Base-by-base conservation (phyloP, 192 early-diverging fungal species). In the Borealophlyctis nickersoniae region DNA sequence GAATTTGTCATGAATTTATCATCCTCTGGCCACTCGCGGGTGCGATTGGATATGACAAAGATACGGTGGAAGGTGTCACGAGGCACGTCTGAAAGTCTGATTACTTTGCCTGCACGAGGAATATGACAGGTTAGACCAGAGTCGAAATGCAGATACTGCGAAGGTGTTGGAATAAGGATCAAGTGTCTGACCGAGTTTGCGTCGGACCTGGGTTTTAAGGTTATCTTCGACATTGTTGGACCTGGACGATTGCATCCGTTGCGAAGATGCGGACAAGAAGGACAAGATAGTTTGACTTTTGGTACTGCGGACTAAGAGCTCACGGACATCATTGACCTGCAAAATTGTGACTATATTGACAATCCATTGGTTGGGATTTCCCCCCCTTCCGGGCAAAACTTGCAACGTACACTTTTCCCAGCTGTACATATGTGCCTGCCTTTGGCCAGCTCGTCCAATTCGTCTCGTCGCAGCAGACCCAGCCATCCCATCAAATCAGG, bases 1-100 rank as follows among this genome's bases (percentile, higher is more conserved):
- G 68, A 70, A 49, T 77, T 60, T n/a, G 49, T 30, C 49, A 78
- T 52, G 39, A 78, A 78, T 4, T 52, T 39, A 45, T 69, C 67
- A 23, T 73, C 63, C 1, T 4, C 67, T 11, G 77, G 70, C 71
- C 71, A 78, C 0, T 39, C 36, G 28, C 36, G 36, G 26, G 45
- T 61, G 22, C 73, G 63, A 34, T 73, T 73, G 52, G 60, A 62
- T 3, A 72, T 60, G 49, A 75, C 26, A 31, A 75, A 75, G 33
- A 75, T 58, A 19, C 65, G 48, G 36, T 63, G 52, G 62, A 75
- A 75, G 4, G 35, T 32, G n/a, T 57, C 62, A 4, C 70, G 53
- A 29, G 60, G 33, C 23, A 24, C 4, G 28, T 30, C 52, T n/a
- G 65, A 54, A 26, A 72, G 50, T 32, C 27, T 27, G n/a, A 71